Percentiles rank a stretch among this genome's conserved stretches.
Conservation (phyloP, 2,329 filamentous ascomycete genomes). For the Malbranchea zuffiana region DNA sequence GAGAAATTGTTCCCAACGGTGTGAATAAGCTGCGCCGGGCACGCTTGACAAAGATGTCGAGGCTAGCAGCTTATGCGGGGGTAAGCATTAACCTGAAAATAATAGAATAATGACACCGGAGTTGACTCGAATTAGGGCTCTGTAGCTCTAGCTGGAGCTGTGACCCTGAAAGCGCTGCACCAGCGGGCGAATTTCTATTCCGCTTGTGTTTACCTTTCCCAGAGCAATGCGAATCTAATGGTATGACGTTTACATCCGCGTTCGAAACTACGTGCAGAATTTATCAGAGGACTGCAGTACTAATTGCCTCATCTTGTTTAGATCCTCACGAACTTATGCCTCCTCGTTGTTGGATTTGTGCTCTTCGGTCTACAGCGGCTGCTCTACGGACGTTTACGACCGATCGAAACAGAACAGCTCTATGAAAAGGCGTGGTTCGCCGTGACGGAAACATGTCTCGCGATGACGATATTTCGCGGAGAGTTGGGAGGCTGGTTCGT, state of each 20-base stretch:
- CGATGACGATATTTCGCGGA: slow-evolving; percentile 96
- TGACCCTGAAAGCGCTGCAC: slow-evolving; percentile 82
- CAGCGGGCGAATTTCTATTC: slow-evolving; percentile 98
- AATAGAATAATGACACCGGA: background rate
- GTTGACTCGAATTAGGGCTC: slow-evolving; percentile 51
- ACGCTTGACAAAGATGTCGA: no score
- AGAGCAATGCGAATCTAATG: slow-evolving; percentile 92
- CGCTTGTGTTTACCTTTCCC: slow-evolving; percentile 88
- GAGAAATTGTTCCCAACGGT: no score
- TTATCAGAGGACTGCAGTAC: no score
- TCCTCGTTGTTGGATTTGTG: slow-evolving; percentile 68
- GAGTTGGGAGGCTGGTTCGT: slow-evolving; percentile 91
- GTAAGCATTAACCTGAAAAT: slow-evolving; percentile 26
- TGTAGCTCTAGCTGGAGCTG: slow-evolving; percentile 68
- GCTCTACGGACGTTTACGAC: slow-evolving; percentile 79
- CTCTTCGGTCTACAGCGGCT: slow-evolving; percentile 81
- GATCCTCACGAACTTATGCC: slow-evolving; percentile 84
- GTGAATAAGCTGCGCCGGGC: no score
- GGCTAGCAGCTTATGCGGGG: slow-evolving; percentile 42
- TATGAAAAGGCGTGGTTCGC: slow-evolving; percentile 98
- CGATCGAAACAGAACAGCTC: slow-evolving; percentile 91
- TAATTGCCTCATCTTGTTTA: slow-evolving; percentile 27
- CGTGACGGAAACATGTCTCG: slow-evolving; percentile 88
- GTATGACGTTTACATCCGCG: slow-evolving; percentile 38
- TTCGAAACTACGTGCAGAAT: slow-evolving; percentile 6